A percentile compares a stretch with the other conserved stretches of the same genome.
phyloP scores from a whole-genome alignment of 352 stramenopile species.

The Phytophthora citrophthora region DNA sequence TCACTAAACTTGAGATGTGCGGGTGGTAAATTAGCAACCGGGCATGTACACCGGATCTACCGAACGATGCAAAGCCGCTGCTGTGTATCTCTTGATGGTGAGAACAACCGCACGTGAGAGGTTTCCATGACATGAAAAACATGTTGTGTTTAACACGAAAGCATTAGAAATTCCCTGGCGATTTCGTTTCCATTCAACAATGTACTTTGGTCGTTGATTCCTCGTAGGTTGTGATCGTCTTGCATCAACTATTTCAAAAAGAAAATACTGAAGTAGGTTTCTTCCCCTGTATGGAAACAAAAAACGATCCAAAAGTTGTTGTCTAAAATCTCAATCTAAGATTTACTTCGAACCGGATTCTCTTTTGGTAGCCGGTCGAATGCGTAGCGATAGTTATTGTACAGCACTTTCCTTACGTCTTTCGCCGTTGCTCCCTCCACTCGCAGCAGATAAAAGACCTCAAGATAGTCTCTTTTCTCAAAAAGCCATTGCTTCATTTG shows the following conservation, averaged over 20 bases:
- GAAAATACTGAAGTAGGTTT: too few relatives aligned
- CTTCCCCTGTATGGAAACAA: too few relatives aligned
- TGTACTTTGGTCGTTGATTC: too few relatives aligned
- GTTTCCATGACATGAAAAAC: too few relatives aligned
- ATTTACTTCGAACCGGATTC: not conserved
- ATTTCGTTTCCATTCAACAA: too few relatives aligned
- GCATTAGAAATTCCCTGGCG: too few relatives aligned
- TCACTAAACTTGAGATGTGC: too few relatives aligned
- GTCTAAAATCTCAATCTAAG: not conserved
- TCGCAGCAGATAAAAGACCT: not conserved
- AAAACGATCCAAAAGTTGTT: too few relatives aligned
- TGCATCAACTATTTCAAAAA: too few relatives aligned
- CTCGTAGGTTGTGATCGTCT: too few relatives aligned
- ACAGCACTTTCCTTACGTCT: conserved; percentile 1
- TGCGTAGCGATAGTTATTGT: not conserved
- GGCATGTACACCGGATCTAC: not conserved
- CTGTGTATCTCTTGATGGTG: conserved; percentile 1
- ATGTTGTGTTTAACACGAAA: too few relatives aligned
- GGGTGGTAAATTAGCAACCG: too few relatives aligned
- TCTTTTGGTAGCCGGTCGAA: not conserved
- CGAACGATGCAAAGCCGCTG: not conserved
- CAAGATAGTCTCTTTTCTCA: not conserved
- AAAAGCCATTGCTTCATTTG: conserved; percentile 1
- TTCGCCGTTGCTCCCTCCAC: not conserved
- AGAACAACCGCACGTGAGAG: not conserved